Conservation (phyloP, 768 basidiomycete genomes). For the Mycena vitilis region DNA sequence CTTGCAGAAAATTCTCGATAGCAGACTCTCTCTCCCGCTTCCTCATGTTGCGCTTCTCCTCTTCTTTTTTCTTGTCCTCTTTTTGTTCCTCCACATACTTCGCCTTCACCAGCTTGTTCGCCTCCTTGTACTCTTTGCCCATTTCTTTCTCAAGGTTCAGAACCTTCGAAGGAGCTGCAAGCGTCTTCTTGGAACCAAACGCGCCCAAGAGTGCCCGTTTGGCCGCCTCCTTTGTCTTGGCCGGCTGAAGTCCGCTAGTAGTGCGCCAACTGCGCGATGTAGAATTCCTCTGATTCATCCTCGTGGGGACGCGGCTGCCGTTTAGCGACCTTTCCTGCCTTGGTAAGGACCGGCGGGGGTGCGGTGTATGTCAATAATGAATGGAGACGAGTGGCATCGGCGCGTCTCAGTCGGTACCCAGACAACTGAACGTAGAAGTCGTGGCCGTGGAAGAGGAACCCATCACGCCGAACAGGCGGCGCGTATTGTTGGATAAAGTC, state of each 20-base stretch:
- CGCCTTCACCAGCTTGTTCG: constrained; percentile 35
- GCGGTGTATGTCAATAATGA: constrained; percentile 41
- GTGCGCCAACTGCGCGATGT: constrained; percentile 43
- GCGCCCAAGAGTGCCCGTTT: constrained; percentile 43
- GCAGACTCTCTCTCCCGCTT: constrained; percentile 28
- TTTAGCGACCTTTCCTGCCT: constrained; percentile 43
- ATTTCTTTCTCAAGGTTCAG: constrained; percentile 38
- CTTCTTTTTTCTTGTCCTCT: constrained; percentile 18
- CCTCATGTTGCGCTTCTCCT: constrained; percentile 19
- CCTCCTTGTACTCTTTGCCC: constrained; percentile 38
- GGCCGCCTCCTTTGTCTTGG: constrained; percentile 41
- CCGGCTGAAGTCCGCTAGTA: constrained; percentile 43
- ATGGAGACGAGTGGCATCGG: constrained; percentile 37
- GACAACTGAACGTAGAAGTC: constrained; percentile 38
- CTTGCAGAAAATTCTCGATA: constrained; percentile 31
- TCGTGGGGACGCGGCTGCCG: constrained; percentile 39
- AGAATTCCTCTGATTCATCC: constrained; percentile 41
- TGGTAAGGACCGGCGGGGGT: constrained; percentile 41
- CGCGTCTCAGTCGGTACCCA: constrained; percentile 32
- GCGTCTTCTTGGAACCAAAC: constrained; percentile 32
- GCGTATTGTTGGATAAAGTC: constrained; percentile 26
- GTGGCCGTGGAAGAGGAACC: constrained; percentile 36
- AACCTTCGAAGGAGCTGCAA: constrained; percentile 39
- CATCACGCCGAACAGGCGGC: constrained; percentile 35
- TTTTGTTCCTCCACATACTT: constrained; percentile 29